Base-by-base conservation (phyloP, 371 early-diverging fungal species). In the Conidiobolus coronatus region DNA sequence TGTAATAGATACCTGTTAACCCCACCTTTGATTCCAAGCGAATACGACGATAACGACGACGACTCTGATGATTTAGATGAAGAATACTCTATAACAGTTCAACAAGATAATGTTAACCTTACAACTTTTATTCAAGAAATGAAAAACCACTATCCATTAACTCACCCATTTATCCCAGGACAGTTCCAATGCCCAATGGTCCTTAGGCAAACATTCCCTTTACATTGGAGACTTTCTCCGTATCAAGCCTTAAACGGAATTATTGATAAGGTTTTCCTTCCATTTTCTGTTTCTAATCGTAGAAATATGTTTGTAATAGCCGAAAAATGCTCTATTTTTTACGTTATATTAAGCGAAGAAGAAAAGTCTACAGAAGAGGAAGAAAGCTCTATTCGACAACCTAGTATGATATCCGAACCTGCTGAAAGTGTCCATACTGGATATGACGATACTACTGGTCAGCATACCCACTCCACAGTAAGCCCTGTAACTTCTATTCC, bases 211-310 rank as follows among this genome's bases (percentile, higher is more conserved):
- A 56, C 60, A 14, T 81, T 83, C 50, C 71, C 76, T 1, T 51
- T 85, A 1, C 85, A 84, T 50, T 79, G 79, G 77, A 67, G 88
- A 14, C 56, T 87, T 22, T 67, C 64, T 42, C 75, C 81, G 0
- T 63, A 65, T 13, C 60, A 70, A 35, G 86, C 84, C 0, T 58
- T 77, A 13, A 75, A 65, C 43, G 62, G 61, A 14, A 61, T 81
- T 11, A 55, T 70, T 18, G 59, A 65, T 12, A 55, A 62, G 20
- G 61, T 72, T 0, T 57, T 85, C 12, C 60, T 66, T 14, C 67
- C 71, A 1, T 69, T 83, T 22, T 61, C 70, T 18, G 77, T 87
- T 13, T 61, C 66, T 29, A 87, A 87, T 54, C 64, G 84, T 18
- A 73, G 73, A 20, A 68, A 78, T 48, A 70, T 77, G 66, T 77